These are phyloP conservation scores for Wickerhamomyces strasburgensis DNA, from an alignment of 805 yeast genomes.

Conservation along the genomic window DNA sequence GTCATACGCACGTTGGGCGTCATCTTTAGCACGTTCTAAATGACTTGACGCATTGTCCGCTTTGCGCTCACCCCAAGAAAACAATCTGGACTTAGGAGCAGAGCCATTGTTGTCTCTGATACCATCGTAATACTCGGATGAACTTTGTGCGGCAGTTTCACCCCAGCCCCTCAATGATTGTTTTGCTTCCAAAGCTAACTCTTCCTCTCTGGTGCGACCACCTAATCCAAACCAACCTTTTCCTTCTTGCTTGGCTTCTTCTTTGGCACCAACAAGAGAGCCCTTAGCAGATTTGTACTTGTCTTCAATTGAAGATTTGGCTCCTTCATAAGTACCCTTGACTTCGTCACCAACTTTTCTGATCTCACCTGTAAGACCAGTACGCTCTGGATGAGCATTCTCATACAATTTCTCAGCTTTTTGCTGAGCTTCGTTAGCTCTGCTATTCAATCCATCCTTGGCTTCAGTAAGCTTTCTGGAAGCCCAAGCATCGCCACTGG, in stretches of 20 bases:
- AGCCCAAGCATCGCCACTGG: conserved; percentile 19
- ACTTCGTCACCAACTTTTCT: conserved; percentile 13
- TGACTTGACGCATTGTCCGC: conserved; percentile 12
- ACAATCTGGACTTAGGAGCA: conserved; percentile 11
- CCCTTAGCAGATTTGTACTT: conserved; percentile 12
- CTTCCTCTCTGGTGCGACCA: conserved; percentile 23
- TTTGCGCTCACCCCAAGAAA: conserved; percentile 16
- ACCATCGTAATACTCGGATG: conserved; percentile 23
- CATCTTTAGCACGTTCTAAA: conserved; percentile 16
- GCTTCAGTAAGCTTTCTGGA: conserved; percentile 15
- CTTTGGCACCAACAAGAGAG: conserved; percentile 5
- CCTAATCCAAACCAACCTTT: conserved; percentile 11
- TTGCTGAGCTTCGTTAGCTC: conserved; percentile 14
- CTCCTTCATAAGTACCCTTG: conserved; percentile 14
- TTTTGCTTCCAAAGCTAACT: conserved; percentile 29
- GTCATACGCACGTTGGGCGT: conserved; percentile 30
- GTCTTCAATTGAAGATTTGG: conserved; percentile 20
- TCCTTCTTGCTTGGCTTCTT: conserved; percentile 6
- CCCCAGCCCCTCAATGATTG: conserved; percentile 42
- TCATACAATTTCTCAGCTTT: conserved; percentile 17
- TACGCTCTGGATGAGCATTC: conserved; percentile 13
- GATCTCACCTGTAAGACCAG: conserved; percentile 14
- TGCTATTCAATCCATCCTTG: conserved; percentile 8
- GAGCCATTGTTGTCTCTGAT: conserved; percentile 7
- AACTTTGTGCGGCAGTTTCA: conserved; percentile 33